Conservation (phyloP, 2,329 filamentous ascomycete species). For the Colletotrichum godetiae region DNA sequence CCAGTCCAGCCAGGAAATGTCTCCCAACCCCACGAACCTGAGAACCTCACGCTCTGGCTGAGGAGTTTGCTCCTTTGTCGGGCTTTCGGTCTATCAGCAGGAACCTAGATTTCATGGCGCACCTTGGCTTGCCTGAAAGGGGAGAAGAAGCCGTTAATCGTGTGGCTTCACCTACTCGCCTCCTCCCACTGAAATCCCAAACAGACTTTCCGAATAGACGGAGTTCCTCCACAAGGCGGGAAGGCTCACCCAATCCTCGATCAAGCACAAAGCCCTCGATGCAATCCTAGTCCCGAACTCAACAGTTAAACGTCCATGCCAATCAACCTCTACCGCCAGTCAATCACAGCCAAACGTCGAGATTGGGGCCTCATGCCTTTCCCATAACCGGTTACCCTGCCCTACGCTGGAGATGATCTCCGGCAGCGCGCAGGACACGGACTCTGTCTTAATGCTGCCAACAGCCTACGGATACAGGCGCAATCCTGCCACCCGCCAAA, state of each 20-base stretch:
- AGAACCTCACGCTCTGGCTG: neutral
- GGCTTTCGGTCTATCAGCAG: neutral
- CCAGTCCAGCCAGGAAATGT: constrained; percentile 23
- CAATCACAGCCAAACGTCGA: constrained; percentile 10
- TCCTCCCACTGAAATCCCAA: constrained; percentile 10
- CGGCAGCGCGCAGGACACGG: neutral
- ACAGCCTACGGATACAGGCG: constrained; percentile 1
- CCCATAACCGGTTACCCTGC: constrained; percentile 11
- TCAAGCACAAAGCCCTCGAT: neutral
- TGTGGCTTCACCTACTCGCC: constrained; percentile 22
- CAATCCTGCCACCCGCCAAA: constrained; percentile 4
- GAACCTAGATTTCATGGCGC: constrained; percentile 5
- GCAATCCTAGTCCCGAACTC: neutral
- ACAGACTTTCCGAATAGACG: constrained; percentile 6
- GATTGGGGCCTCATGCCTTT: constrained; percentile 16
- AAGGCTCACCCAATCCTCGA: constrained; percentile 14
- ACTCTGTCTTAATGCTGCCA: constrained; percentile 8
- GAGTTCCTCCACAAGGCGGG: constrained; percentile 29
- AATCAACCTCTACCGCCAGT: constrained; percentile 5
- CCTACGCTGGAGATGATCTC: constrained; percentile 12
- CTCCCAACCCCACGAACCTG: neutral
- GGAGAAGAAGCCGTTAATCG: constrained; percentile 24
- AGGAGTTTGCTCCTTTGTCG: constrained; percentile 14
- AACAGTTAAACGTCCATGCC: constrained; percentile 4
- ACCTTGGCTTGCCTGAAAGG: constrained; percentile 8